Percentiles rank a stretch among this genome's conserved stretches.
phyloP scores from a whole-genome alignment of 2,329 filamentous ascomycete genomes.

The Xylaria arbuscula region DNA sequence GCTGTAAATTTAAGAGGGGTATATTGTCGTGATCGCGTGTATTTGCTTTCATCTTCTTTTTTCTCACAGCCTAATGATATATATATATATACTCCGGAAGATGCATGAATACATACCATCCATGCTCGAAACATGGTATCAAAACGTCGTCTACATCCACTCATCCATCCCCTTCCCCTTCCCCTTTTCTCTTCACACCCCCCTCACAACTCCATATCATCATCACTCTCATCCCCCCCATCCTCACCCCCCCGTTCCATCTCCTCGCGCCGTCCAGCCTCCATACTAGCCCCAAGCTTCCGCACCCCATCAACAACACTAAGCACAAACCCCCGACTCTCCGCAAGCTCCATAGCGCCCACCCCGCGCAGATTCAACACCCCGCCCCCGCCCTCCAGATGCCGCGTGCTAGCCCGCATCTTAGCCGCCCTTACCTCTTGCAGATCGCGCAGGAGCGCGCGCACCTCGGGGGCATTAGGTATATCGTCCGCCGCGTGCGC shows the following conservation, averaged over 20 bases:
- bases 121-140: constrained; percentile 16
- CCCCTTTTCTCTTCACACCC: neutral
- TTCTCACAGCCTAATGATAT: neutral
- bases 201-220: constrained; percentile 56
- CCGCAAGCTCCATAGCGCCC: constrained; percentile 91
- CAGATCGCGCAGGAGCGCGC: constrained; percentile 81
- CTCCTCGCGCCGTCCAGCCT: constrained; percentile 81
- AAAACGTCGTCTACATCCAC: constrained; percentile 16
- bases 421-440: constrained; percentile 91
- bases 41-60: neutral
- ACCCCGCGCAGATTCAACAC: constrained; percentile 77
- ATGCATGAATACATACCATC: no score
- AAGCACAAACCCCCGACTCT: constrained; percentile 83
- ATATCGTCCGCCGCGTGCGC: constrained; percentile 88
- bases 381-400: constrained; percentile 78
- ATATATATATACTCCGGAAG: constrained; percentile 1
- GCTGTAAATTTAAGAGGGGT: constrained; percentile 9
- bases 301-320: constrained; percentile 90
- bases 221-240: constrained; percentile 71
- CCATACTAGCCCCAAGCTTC: constrained; percentile 82
- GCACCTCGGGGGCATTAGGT: constrained; percentile 75
- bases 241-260: constrained; percentile 68
- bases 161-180: neutral
- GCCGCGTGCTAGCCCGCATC: constrained; percentile 78
- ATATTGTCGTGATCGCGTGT: neutral